Evolutionary conservation across 2,329 filamentous ascomycete species (phyloP), one percentile per base, ranked within the genome.

Genomic region (Diaporthe vexans): DNA sequence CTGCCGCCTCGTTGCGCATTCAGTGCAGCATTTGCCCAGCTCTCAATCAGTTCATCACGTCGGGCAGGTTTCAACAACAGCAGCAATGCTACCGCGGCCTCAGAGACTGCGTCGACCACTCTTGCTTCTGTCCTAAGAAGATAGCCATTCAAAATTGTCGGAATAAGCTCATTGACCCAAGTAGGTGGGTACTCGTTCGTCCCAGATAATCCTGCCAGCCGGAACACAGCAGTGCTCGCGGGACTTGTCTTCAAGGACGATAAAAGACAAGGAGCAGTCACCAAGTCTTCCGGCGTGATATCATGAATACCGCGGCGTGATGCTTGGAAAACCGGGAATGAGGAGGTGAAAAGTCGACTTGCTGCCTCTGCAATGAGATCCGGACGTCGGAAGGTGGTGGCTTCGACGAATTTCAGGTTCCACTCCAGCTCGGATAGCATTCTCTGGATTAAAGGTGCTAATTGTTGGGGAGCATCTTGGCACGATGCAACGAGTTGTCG

Each of bases 331-430:
- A 88, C 72, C 0, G 89, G 89, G 13, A 87, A 81, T 0, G 84
- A 81, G 6, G 91, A 87, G 9, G 89, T 84, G 15, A 93, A 84
- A 0, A 94, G 84, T n/a, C 84, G 85, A 77, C 90, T 88, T 19
- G 87, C 86, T 0, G 91, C 90, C 78, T 93, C 91, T 35, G 90
- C 90, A 5, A 93, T 86, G 29, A 94, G 85, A 73, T 94, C 92
- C 0, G 90, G 91, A 33, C 90, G 89, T 24, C 93, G 86, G 76
- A 88, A 89, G 2, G 84, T 84, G 0, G 83, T 85, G 0, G 79
- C 79, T 58, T 83, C 81, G 58, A 85, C 82, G 61, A 86, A 83
- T 29, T 81, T 78, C 17, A 91, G 79, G 9, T 89, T 84, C 0
- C 76, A 74, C 40, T 73, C 79, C 13, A 86, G 73, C 3, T 79